These are phyloP conservation scores for Ogataea trehaloabstinens DNA, from an alignment of 805 yeast species.

Conservation along the genomic window DNA sequence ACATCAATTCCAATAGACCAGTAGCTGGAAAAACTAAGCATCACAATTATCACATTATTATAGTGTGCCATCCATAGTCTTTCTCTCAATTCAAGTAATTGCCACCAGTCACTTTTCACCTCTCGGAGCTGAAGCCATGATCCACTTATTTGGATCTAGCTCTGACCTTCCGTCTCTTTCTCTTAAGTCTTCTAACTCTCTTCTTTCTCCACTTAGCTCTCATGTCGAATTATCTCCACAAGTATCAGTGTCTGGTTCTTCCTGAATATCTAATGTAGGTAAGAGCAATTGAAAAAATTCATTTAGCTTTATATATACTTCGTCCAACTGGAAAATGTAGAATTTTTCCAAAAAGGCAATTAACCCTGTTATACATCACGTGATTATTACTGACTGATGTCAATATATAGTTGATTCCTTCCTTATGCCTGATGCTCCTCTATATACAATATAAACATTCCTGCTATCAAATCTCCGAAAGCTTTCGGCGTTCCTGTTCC, in stretches of 20 bases:
- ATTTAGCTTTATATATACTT: constrained; percentile 1
- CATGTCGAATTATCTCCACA: constrained; percentile 45
- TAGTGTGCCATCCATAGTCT: too few species aligned
- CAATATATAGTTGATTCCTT: background rate
- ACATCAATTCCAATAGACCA: too few species aligned
- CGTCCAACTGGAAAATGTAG: background rate
- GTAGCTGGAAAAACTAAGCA: too few species aligned
- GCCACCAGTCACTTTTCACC: constrained; percentile 1
- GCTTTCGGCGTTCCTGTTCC: constrained; percentile 44
- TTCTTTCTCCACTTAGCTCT: constrained; percentile 99
- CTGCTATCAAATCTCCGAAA: too few species aligned
- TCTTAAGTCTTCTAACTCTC: constrained; percentile 99
- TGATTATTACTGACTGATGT: constrained; percentile 1
- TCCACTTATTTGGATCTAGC: constrained; percentile 95
- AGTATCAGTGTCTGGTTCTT: constrained; percentile 1
- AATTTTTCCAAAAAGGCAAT: background rate
- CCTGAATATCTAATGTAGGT: background rate
- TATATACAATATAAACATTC: too few species aligned
- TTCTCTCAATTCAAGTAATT: too few species aligned
- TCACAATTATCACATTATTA: too few species aligned
- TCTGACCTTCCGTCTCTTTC: constrained; percentile 99
- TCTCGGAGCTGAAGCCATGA: background rate
- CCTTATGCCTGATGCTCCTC: too few species aligned
- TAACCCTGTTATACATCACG: constrained; percentile 4
- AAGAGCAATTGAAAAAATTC: constrained; percentile 3